Conservation (phyloP, 805 yeast genomes). For the Tetrapisispora arboricola region DNA sequence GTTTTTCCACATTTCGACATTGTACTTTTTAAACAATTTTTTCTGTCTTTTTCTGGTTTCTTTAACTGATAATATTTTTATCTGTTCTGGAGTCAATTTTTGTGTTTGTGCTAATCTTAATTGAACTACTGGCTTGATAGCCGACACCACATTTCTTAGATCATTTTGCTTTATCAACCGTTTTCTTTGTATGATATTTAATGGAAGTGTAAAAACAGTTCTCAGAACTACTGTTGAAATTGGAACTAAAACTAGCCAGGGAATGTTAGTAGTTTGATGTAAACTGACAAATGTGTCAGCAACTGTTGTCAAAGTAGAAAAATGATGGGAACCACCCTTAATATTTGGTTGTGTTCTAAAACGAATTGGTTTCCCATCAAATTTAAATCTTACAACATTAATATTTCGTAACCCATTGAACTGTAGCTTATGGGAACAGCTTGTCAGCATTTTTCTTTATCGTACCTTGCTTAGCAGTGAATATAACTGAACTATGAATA, state of each 20-base stretch:
- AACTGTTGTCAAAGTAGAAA: constrained; percentile 15
- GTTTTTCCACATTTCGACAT: constrained; percentile 75
- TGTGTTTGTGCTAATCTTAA: constrained; percentile 35
- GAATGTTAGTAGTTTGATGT: constrained; percentile 51
- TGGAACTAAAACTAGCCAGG: constrained; percentile 82
- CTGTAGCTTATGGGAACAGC: too few species aligned
- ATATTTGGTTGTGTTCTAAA: neutral
- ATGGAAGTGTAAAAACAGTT: constrained; percentile 59
- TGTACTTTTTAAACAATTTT: constrained; percentile 50
- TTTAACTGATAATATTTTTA: constrained; percentile 59
- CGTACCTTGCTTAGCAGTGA: too few species aligned
- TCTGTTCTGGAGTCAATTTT: constrained; percentile 60
- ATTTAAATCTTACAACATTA: too few species aligned
- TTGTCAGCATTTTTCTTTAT: too few species aligned
- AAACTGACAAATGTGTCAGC: constrained; percentile 22
- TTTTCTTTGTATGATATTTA: constrained; percentile 62
- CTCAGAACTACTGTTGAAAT: constrained; percentile 57
- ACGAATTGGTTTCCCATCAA: too few species aligned
- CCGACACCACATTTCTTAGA: constrained; percentile 58
- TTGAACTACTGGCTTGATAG: constrained; percentile 66
- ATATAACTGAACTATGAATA: too few species aligned
- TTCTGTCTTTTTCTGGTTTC: constrained; percentile 72
- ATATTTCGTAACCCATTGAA: too few species aligned
- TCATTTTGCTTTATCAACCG: constrained; percentile 61
- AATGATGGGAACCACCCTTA: neutral